Evolutionary conservation across 2,329 filamentous ascomycete species (phyloP), one percentile per base, ranked within the genome.

Genomic region (Scedosporium aurantiacum): DNA sequence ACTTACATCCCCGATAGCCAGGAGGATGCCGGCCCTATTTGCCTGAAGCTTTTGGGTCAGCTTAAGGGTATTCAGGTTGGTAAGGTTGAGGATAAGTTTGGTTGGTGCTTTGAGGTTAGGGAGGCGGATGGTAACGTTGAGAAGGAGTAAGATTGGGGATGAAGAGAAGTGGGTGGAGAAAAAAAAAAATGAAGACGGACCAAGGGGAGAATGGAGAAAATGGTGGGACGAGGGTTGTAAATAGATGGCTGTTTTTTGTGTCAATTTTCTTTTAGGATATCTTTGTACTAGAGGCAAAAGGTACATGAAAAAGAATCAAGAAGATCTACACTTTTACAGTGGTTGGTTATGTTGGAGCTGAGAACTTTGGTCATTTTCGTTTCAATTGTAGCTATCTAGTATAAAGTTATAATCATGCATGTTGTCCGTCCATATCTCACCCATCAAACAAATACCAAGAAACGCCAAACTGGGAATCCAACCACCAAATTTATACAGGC

Each of bases 21-120:
- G 60, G 82, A 88, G 61, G 87, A 91, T 62, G 85, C 89, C 0
- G 92, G 92, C 0, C 84, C 87, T 37, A 77, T 88, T 18, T 92
- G 86, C 72, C 70, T 85, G 27, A 87, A 87, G 75, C 79, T 97
- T 45, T 75, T 97, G 62, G 78, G 79, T 25, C 87, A 87, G 61
- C 79, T 97, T 60, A 89, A 95, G 77, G 91, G 85, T 1, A 91
- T 97, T 64, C 93, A 97, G 78, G 81, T 84, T 43, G 92, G 92
- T 28, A 90, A 88, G 74, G 77, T 88, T 50, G 78, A 88, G 71
- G 93, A 97, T 71, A 75, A 78, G 62, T 89, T 92, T 70, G 85
- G 84, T 3, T 97, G 91, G 92, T 81, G 82, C 57, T 70, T 75
- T 58, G 68, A 71, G 6, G 77, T 86, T 6, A 69, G 67, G 6